Evolutionary conservation across 75 land plant genomes (phyloP), one percentile per base, ranked within the genome.

Genomic region (Ceratopteris richardii): DNA sequence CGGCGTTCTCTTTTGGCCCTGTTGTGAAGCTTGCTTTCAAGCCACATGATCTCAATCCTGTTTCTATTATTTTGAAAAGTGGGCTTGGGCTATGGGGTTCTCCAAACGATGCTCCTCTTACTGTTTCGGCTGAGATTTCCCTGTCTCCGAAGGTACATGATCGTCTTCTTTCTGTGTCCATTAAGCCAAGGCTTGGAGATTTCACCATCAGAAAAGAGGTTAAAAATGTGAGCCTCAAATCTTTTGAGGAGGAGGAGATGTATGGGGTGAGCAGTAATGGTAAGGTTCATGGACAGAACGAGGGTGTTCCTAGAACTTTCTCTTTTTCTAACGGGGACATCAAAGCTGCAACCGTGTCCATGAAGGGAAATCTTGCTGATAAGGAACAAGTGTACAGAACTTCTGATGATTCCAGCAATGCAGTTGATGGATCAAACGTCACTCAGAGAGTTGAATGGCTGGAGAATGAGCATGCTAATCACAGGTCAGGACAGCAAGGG

Each of bases 1-100:
- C 98, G 41, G 57, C 67, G 60, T 80, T 83, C 72, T 76, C 75
- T 10, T 66, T 83, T 24, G 96, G 90, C 41, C 98, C 96, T 22
- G 53, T 81, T 21, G 21, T 82, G 39, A 79, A 77, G 39, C 5
- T 93, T 61, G 65, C 87, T 2, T 93, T 90, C 76, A 72, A 66
- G 27, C 98, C 98, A 46, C 86, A 89, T 57, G 82, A 89, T 23
- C 39, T 72, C 18, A 77, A 72, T 26, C 90, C 96, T 14, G 81
- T 93, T 66, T 48, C 68, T 33, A 28, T 93, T 58, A 41, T 70
- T 10, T 31, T 89, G 44, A 93, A 89, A 65, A 75, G 90, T 46
- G 98, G 96, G 22, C 71, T 77, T 39, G 96, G 96, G 0, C 19
- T 63, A 41, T 79, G 76, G 73, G 96, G 90, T 1, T 85, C 95